Percentiles rank a stretch among this genome's conserved stretches.
Evolutionary conservation across 495 filamentous ascomycete species (phyloP).

Genomic region (Penicillium bialowiezense): DNA sequence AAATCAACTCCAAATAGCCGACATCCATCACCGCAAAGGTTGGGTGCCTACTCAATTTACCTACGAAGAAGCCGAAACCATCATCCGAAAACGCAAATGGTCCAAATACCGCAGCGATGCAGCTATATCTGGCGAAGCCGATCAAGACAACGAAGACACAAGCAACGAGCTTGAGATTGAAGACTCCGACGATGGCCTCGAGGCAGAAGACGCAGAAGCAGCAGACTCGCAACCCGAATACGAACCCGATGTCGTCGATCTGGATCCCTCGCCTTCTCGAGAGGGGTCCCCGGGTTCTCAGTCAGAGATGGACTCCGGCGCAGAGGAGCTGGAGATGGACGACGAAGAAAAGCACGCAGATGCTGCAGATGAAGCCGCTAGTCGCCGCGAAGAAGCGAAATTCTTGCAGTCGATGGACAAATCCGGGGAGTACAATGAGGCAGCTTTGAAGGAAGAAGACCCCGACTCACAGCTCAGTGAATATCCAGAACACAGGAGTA

Average conservation of each 20-base stretch:
- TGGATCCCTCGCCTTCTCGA: not conserved
- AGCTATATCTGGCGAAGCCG: not conserved
- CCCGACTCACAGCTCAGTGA: not conserved
- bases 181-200: constrained; percentile 25
- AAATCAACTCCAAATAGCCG: constrained; percentile 55
- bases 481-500: constrained; percentile 27
- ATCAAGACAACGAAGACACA: constrained; percentile 18
- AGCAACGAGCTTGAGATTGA: constrained; percentile 10
- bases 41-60: constrained; percentile 17
- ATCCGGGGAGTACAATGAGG: constrained; percentile 7
- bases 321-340: constrained; percentile 17
- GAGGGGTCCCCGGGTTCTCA: constrained; percentile 1
- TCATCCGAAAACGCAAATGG: constrained; percentile 31
- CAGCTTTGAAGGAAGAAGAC: constrained; percentile 11
- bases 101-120: constrained; percentile 16
- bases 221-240: constrained; percentile 11
- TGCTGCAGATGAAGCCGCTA: constrained; percentile 46
- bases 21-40: constrained; percentile 33
- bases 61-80: constrained; percentile 55
- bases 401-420: constrained; percentile 53
- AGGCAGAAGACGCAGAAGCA: constrained; percentile 10
- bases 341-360: constrained; percentile 54
- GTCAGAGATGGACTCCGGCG: too few species aligned
- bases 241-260: not conserved
- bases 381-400: constrained; percentile 52